Evolutionary conservation across 345 rosid species (phyloP).

Genomic region (Geranium rotundifolium): DNA sequence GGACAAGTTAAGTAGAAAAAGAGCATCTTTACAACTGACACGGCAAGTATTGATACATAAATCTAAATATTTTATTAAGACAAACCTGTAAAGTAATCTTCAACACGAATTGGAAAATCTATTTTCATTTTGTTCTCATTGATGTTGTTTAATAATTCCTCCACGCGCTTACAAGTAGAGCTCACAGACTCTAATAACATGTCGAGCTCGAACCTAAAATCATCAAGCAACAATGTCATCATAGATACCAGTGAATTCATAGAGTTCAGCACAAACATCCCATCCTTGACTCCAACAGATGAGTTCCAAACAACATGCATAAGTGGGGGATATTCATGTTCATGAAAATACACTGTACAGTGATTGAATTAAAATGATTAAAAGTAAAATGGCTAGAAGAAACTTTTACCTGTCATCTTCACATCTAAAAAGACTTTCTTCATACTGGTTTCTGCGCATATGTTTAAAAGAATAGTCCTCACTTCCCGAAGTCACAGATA

Average conservation of each 20-base stretch:
- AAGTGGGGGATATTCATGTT: neutral
- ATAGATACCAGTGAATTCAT: neutral
- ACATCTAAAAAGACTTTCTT: constrained; percentile 92
- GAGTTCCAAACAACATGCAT: neutral
- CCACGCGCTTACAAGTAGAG: constrained; percentile 70
- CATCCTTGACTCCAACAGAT: too few relatives aligned
- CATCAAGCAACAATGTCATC: neutral
- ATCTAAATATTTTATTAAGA: constrained; percentile 1
- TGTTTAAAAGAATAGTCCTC: constrained; percentile 94
- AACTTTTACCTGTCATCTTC: constrained; percentile 82
- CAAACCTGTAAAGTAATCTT: constrained; percentile 74
- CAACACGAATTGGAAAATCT: constrained; percentile 44
- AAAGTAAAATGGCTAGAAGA: neutral
- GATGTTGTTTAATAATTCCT: constrained; percentile 60
- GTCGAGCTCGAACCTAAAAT: constrained; percentile 86
- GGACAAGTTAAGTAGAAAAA: constrained; percentile 2
- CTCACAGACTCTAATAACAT: constrained; percentile 91
- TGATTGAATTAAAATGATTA: too few relatives aligned
- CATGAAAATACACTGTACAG: too few relatives aligned
- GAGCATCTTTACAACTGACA: neutral
- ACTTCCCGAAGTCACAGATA: constrained; percentile 93
- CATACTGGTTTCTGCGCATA: constrained; percentile 94
- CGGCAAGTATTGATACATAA: neutral
- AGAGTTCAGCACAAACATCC: too few relatives aligned
- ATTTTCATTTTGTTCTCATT: constrained; percentile 47